phyloP scores from a whole-genome alignment of 768 basidiomycete genomes.

The Mycena crocata region DNA sequence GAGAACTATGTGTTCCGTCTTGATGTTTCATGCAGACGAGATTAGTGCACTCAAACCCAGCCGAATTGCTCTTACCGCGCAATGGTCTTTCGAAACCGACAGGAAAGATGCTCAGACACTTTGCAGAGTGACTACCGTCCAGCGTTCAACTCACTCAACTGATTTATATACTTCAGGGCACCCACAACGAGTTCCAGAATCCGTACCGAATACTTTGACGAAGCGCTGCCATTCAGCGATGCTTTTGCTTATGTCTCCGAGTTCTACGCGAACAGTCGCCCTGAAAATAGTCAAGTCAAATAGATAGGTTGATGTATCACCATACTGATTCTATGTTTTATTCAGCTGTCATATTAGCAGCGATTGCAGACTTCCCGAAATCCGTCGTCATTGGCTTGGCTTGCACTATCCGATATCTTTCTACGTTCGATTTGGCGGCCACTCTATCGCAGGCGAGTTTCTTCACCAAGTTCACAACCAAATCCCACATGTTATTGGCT shows the following conservation, averaged over 20 bases:
- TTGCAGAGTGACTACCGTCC: slow-evolving; percentile 62
- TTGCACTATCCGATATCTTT: slow-evolving; percentile 76
- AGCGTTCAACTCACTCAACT: slow-evolving; percentile 9
- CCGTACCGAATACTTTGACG: slow-evolving; percentile 72
- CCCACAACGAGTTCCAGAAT: slow-evolving; percentile 55
- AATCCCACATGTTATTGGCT: slow-evolving; percentile 87
- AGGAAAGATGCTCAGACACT: slow-evolving; percentile 79
- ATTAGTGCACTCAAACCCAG: slow-evolving; percentile 85
- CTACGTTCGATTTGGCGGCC: slow-evolving; percentile 81
- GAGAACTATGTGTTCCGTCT: not conserved
- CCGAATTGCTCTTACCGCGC: slow-evolving; percentile 79
- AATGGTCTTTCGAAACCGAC: slow-evolving; percentile 73
- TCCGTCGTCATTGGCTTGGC: slow-evolving; percentile 79
- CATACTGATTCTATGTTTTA: not conserved
- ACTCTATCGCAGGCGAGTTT: slow-evolving; percentile 82
- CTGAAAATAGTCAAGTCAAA: slow-evolving; percentile 51
- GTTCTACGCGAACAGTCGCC: slow-evolving; percentile 58
- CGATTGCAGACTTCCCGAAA: slow-evolving; percentile 74
- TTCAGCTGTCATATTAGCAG: slow-evolving; percentile 71
- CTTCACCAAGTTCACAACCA: slow-evolving; percentile 82
- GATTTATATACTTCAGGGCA: slow-evolving; percentile 45
- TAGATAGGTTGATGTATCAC: not conserved
- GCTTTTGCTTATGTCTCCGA: slow-evolving; percentile 75
- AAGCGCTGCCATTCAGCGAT: slow-evolving; percentile 67
- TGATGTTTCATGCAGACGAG: slow-evolving; percentile 70